Percentiles rank a stretch among this genome's conserved stretches.
These are phyloP conservation scores for Sporothrix pallida DNA, from an alignment of 2,329 filamentous ascomycete species.

Conservation along the genomic window DNA sequence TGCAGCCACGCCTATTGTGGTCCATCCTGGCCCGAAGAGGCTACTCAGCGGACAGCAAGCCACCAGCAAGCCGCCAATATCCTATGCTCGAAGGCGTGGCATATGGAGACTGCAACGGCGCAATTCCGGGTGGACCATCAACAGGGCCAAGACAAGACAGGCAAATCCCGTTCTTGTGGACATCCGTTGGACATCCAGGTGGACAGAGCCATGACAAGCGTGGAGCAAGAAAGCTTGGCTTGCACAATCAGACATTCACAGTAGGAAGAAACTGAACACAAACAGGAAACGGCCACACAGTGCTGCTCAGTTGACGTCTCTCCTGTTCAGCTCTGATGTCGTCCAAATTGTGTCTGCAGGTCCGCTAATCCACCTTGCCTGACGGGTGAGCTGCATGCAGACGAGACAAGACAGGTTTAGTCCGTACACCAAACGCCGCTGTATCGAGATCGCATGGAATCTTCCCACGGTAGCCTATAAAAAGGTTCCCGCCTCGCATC, in stretches of 20 bases:
- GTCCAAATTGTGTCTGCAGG: background rate
- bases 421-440: conserved; percentile 3
- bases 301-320: background rate
- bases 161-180: background rate
- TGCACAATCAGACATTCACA: background rate
- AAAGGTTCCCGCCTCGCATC: background rate
- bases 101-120: conserved; percentile 5
- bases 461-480: conserved; percentile 2
- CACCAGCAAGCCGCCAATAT: too few relatives aligned
- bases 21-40: background rate
- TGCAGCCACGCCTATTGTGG: conserved; percentile 1
- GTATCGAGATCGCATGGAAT: conserved; percentile 18
- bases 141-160: background rate
- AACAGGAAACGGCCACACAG: background rate
- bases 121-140: background rate
- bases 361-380: conserved; percentile 7
- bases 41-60: background rate
- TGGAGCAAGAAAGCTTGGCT: background rate
- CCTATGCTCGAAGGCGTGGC: background rate
- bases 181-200: background rate
- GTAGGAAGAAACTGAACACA: background rate
- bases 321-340: background rate
- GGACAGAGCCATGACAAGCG: background rate
- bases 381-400: background rate
- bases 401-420: conserved; percentile 1